Percentiles rank a stretch among this genome's conserved stretches.
Conservation (phyloP, 371 early-diverging fungal species). For the Lichtheimia corymbifera region DNA sequence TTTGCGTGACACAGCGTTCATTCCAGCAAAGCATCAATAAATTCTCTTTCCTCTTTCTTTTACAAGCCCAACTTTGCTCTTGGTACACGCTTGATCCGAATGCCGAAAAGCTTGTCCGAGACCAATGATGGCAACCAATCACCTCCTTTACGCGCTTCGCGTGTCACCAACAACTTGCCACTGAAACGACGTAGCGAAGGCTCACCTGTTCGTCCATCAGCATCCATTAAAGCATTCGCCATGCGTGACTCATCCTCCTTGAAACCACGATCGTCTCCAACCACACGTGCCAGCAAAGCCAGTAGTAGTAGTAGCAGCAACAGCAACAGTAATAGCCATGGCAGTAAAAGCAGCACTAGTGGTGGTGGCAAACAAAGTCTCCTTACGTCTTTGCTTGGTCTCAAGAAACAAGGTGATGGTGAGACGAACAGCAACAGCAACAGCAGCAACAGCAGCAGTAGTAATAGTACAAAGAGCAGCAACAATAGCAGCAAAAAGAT, state of each 20-base stretch:
- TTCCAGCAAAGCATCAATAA: background rate
- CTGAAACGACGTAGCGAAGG: background rate
- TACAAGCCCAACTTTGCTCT: too few species aligned
- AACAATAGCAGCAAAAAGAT: conserved; percentile 2
- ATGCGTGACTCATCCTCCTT: conserved; percentile 1
- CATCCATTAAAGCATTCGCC: background rate
- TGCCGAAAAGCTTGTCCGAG: background rate
- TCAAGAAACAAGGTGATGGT: background rate
- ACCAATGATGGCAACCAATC: background rate
- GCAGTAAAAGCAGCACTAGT: background rate
- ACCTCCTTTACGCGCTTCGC: conserved; percentile 3
- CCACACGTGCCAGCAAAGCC: background rate
- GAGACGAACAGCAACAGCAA: background rate
- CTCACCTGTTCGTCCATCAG: background rate
- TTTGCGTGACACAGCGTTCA: background rate
- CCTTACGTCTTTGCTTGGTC: background rate
- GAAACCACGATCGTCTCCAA: conserved; percentile 1
- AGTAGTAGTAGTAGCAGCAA: background rate
- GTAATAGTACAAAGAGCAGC: background rate
- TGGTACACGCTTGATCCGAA: background rate
- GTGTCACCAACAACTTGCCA: conserved; percentile 2
- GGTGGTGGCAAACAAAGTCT: background rate
- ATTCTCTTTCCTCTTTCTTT: background rate
- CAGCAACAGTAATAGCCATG: background rate
- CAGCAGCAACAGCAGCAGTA: background rate